A percentile compares a stretch with the other conserved stretches of the same genome.
These are phyloP conservation scores for Kitagawia praeruptora DNA, from an alignment of 129 eudicot species.

Conservation along the genomic window DNA sequence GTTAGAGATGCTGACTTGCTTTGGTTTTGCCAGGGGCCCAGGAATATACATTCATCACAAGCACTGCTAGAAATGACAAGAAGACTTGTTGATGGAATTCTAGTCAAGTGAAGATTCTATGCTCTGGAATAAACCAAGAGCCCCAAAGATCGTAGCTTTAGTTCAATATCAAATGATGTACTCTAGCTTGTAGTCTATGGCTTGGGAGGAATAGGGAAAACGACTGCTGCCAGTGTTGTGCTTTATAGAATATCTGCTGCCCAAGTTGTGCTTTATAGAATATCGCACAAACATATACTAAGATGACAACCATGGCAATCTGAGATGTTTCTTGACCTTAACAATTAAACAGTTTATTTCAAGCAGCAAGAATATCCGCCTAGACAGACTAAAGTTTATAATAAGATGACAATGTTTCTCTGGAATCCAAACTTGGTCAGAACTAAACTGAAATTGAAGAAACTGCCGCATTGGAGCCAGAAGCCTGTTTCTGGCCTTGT, in stretches of 20 bases:
- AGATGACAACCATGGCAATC: neutral
- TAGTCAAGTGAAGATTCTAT: neutral
- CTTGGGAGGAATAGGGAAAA: neutral
- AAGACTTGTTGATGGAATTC: no score
- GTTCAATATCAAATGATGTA: neutral
- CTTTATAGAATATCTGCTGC: neutral
- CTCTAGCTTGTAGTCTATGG: no score
- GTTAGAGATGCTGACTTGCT: neutral
- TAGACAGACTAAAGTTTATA: no score
- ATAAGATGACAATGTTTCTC: neutral
- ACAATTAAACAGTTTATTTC: neutral
- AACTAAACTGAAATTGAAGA: no score
- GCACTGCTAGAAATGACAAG: no score
- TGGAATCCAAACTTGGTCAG: neutral
- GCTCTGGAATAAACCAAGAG: neutral
- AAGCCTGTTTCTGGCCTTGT: no score
- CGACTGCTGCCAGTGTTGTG: neutral
- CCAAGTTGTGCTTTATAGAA: neutral
- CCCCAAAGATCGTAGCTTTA: neutral
- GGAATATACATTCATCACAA: no score
- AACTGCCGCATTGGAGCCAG: no score
- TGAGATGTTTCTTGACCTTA: neutral
- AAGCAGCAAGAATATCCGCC: no score
- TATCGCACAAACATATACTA: neutral
- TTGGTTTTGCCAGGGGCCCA: no score